Conservation (phyloP, 768 basidiomycete species). For the Pleurotus tuber-regium region DNA sequence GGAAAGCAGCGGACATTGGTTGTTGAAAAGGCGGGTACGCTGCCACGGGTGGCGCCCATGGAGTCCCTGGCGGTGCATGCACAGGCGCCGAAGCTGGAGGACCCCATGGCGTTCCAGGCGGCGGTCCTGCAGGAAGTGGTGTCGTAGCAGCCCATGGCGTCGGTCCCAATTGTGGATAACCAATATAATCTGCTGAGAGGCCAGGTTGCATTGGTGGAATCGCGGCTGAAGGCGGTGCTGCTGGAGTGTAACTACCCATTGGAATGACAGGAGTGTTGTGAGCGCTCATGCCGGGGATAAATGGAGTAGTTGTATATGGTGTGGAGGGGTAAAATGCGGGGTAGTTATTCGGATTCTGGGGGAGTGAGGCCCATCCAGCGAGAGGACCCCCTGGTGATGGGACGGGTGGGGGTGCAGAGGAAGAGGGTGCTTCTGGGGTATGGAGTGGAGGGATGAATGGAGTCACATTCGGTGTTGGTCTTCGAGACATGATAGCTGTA, state of each 20-base stretch:
- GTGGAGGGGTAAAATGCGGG: constrained; percentile 34
- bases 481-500: constrained; percentile 19
- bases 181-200: constrained; percentile 28
- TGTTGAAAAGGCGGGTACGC: constrained; percentile 13
- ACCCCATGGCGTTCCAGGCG: constrained; percentile 3
- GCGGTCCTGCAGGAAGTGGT: constrained; percentile 13
- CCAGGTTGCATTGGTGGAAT: constrained; percentile 14
- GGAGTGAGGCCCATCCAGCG: constrained; percentile 32
- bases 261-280: constrained; percentile 13
- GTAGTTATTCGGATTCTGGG: constrained; percentile 32
- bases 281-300: constrained; percentile 30
- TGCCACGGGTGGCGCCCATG: constrained; percentile 18
- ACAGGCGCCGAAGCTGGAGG: constrained; percentile 12
- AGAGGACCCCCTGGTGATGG: constrained; percentile 24
- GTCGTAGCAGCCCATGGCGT: constrained; percentile 15
- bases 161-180: constrained; percentile 26
- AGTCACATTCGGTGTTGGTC: constrained; percentile 20
- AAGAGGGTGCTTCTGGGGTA: constrained; percentile 31
- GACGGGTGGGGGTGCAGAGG: constrained; percentile 29
- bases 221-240: constrained; percentile 8
- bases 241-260: constrained; percentile 13
- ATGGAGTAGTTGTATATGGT: constrained; percentile 35
- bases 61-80: constrained; percentile 18
- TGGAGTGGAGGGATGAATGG: constrained; percentile 40
- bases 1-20: constrained; percentile 8